Evolutionary conservation across 805 yeast genomes (phyloP).

Genomic region (Metschnikowia gelsemii): DNA sequence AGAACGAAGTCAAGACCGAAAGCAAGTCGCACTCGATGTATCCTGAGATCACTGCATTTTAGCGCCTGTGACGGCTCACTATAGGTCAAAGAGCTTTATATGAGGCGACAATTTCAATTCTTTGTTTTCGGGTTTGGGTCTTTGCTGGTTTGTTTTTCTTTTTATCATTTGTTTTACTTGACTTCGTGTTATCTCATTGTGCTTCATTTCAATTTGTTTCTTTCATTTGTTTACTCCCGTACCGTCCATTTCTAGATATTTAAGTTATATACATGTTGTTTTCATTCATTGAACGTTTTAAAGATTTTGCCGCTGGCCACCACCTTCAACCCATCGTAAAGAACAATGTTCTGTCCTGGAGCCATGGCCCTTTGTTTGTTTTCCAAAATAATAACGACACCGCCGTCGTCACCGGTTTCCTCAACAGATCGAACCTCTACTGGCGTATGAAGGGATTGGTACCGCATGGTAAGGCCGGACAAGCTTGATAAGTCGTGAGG

Average conservation of each 20-base stretch:
- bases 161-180: not conserved
- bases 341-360: slow-evolving; percentile 81
- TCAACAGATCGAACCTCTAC: slow-evolving; percentile 30
- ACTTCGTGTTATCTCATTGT: not conserved
- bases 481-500: not conserved
- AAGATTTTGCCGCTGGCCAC: slow-evolving; percentile 40
- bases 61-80: too few species aligned
- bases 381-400: slow-evolving; percentile 30
- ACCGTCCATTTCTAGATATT: too few species aligned
- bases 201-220: not conserved
- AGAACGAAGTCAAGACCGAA: slow-evolving; percentile 14
- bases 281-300: not conserved
- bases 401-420: slow-evolving; percentile 17
- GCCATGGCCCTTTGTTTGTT: slow-evolving; percentile 71
- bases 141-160: not conserved
- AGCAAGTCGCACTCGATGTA: too few species aligned
- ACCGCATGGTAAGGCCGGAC: slow-evolving; percentile 51
- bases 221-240: too few species aligned
- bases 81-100: too few species aligned
- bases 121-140: not conserved
- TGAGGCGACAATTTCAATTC: too few species aligned
- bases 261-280: slow-evolving; percentile 7
- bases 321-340: slow-evolving; percentile 65
- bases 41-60: slow-evolving; percentile 44
- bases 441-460: slow-evolving; percentile 70